Evolutionary conservation across 352 stramenopile genomes (phyloP).

Genomic region (Saprolegnia parasitica): DNA sequence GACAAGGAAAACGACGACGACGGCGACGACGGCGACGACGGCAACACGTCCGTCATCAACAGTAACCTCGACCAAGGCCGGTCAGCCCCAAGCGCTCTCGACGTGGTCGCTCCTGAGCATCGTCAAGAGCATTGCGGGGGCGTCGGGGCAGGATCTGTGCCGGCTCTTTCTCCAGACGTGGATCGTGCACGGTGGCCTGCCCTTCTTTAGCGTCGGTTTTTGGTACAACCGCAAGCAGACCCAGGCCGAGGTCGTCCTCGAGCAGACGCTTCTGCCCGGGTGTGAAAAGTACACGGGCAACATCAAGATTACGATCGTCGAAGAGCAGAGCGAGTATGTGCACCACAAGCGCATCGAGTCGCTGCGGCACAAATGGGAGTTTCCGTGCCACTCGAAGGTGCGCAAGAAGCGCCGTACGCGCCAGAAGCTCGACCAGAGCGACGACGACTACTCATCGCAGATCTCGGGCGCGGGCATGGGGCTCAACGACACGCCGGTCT

Average conservation of each 20-base stretch:
- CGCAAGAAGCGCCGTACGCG: conserved; percentile 82
- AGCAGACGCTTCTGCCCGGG: conserved; percentile 73
- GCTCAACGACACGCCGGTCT: conserved; percentile 81
- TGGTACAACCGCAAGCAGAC: conserved; percentile 88
- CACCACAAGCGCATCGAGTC: conserved; percentile 80
- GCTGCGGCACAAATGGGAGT: conserved; percentile 83
- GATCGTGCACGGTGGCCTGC: conserved; percentile 78
- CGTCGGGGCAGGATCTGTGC: conserved; percentile 64
- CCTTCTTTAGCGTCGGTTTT: conserved; percentile 82
- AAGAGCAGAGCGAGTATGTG: conserved; percentile 78
- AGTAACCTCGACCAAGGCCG: background rate
- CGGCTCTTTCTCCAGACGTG: conserved; percentile 75
- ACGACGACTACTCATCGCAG: conserved; percentile 60
- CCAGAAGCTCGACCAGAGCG: conserved; percentile 66
- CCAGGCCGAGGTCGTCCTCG: conserved; percentile 76
- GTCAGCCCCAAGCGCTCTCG: conserved; percentile 50
- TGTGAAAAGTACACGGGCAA: conserved; percentile 74
- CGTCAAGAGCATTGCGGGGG: conserved; percentile 72
- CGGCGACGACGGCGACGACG: conserved; percentile 40
- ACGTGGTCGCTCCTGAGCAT: conserved; percentile 75
- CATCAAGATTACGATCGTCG: conserved; percentile 82
- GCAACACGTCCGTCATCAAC: conserved; percentile 19
- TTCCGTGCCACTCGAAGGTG: conserved; percentile 80
- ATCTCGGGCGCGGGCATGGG: conserved; percentile 55
- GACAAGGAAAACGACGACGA: conserved; percentile 32